Evolutionary conservation across 2,329 filamentous ascomycete species (phyloP).

Genomic region (Colletotrichum shisoi): DNA sequence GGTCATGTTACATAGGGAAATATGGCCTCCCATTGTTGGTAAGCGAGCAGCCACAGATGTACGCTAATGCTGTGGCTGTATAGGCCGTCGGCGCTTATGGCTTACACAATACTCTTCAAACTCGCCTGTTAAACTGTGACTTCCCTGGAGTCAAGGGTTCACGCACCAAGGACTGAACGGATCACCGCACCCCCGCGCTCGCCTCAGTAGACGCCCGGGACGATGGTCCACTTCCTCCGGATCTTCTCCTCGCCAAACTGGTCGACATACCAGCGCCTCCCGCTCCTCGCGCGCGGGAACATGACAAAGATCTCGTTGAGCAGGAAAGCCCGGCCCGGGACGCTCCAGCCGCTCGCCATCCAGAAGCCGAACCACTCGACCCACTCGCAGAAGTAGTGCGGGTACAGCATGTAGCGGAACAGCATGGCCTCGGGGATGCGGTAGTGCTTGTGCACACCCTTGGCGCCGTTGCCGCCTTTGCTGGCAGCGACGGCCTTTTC

Average conservation of each 20-base stretch:
- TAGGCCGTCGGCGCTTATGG: no score
- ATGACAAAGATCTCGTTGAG: constrained; percentile 90
- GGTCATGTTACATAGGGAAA: no score
- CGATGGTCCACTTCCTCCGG: constrained; percentile 74
- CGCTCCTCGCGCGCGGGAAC: constrained; percentile 83
- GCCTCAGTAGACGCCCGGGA: constrained; percentile 58
- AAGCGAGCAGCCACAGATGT: no score
- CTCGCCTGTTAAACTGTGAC: no score
- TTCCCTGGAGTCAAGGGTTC: no score
- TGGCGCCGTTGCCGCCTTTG: constrained; percentile 50
- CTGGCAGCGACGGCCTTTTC: constrained; percentile 52
- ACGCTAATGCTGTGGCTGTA: no score
- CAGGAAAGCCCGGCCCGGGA: constrained; percentile 81
- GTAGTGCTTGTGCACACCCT: constrained; percentile 78
- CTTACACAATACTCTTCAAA: no score
- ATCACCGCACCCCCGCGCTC: neutral
- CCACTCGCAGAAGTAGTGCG: constrained; percentile 98
- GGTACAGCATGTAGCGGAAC: constrained; percentile 83
- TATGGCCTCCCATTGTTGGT: no score
- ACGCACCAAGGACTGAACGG: no score
- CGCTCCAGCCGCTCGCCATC: constrained; percentile 74
- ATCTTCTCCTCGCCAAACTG: constrained; percentile 88
- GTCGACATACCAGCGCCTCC: constrained; percentile 84
- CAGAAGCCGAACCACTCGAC: constrained; percentile 93
- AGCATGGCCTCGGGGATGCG: constrained; percentile 83